Conservation (phyloP, 1,284 basidiomycete genomes). For the Ustilago shanxiensis region DNA sequence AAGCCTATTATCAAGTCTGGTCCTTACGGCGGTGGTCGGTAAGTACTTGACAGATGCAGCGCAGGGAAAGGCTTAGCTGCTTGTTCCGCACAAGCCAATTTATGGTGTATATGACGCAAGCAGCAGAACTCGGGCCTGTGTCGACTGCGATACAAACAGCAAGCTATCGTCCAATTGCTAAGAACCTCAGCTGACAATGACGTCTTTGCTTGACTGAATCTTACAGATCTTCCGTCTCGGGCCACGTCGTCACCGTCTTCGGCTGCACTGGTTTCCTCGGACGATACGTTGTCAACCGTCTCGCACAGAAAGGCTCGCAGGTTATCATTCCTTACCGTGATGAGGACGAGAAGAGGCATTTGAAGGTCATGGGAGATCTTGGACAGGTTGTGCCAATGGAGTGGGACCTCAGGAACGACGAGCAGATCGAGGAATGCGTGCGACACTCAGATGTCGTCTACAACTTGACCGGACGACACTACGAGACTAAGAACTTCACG, state of each 20-base stretch:
- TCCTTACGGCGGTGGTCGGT: constrained; percentile 68
- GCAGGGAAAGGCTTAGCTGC: neutral
- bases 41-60: constrained; percentile 20
- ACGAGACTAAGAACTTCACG: constrained; percentile 91
- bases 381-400: constrained; percentile 97
- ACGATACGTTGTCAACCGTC: constrained; percentile 81
- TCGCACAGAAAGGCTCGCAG: constrained; percentile 88
- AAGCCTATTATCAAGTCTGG: constrained; percentile 65
- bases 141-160: neutral
- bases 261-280: constrained; percentile 96
- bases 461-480: constrained; percentile 89
- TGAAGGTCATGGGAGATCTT: constrained; percentile 94
- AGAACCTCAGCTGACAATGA: neutral
- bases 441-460: constrained; percentile 97
- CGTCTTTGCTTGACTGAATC: neutral
- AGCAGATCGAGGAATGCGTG: constrained; percentile 92
- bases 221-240: constrained; percentile 63
- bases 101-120: neutral
- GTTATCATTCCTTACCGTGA: constrained; percentile 96
- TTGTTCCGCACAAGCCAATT: constrained; percentile 13
- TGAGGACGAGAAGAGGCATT: constrained; percentile 90
- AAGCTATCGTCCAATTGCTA: neutral
- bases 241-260: constrained; percentile 93
- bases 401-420: constrained; percentile 89
- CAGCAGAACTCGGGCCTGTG: neutral